These are phyloP conservation scores for Talaromyces sp. DNA, from an alignment of 2,329 filamentous ascomycete species.

Conservation along the genomic window DNA sequence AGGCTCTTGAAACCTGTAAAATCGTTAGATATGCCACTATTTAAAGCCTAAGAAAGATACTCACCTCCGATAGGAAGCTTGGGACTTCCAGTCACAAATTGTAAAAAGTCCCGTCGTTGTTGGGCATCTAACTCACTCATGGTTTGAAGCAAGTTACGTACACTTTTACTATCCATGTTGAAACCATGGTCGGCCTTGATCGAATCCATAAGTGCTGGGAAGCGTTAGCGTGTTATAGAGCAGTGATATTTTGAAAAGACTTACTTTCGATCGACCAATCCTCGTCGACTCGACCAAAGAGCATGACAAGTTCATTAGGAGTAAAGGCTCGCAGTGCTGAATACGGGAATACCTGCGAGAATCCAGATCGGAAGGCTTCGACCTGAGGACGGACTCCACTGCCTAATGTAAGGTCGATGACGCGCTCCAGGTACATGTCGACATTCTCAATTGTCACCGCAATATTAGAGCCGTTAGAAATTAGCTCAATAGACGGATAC, in stretches of 20 bases:
- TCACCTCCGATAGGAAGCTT: constrained; percentile 96
- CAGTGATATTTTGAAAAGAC: constrained; percentile 28
- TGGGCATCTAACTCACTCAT: constrained; percentile 79
- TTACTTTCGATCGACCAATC: constrained; percentile 97
- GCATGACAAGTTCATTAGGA: constrained; percentile 85
- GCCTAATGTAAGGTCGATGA: constrained; percentile 88
- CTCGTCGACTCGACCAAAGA: constrained; percentile 89
- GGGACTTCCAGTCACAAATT: constrained; percentile 96
- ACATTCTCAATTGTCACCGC: constrained; percentile 86
- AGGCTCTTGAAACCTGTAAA: constrained; percentile 83
- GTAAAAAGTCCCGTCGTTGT: constrained; percentile 86
- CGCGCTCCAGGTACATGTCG: constrained; percentile 77
- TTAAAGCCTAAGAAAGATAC: constrained; percentile 19
- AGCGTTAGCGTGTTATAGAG: constrained; percentile 7
- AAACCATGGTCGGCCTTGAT: constrained; percentile 98
- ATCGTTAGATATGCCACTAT: constrained; percentile 1
- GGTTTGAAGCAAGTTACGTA: constrained; percentile 84
- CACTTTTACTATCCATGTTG: constrained; percentile 96
- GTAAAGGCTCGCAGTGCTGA: constrained; percentile 89
- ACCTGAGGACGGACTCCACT: constrained; percentile 81
- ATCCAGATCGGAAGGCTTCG: constrained; percentile 83
- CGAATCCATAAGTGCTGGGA: constrained; percentile 82
- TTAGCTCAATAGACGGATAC: constrained; percentile 78
- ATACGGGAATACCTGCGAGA: constrained; percentile 95
- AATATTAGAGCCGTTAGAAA: constrained; percentile 67